Base-by-base conservation (phyloP, 257 asterid species). In the Rubia yunnanensis region DNA sequence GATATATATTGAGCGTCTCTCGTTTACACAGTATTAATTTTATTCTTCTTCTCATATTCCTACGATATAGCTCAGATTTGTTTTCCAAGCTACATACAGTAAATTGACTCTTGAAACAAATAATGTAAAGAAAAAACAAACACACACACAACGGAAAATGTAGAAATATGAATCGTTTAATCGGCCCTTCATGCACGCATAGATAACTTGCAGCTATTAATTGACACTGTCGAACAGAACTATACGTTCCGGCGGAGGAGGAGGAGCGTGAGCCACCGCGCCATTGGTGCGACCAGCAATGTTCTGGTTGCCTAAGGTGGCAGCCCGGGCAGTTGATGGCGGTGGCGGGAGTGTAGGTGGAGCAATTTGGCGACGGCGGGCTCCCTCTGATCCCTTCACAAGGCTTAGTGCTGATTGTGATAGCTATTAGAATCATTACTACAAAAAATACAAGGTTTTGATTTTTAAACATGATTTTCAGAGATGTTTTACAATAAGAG, bases 271-370 rank as follows among this genome's bases (percentile, higher is more conserved):
- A 10, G 69, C 65, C n/a, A 27, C 30, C 13, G 44, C 31, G 28
- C 2, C 39, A 34, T n/a, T n/a, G n/a, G n/a, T n/a, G n/a, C 63
- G 39, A n/a, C 82, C 81, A 0, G 79, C 85, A 61, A 76, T 82
- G 72, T 80, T 82, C 58, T 69, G 76, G 60, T 72, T 52, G 60
- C 67, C 58, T 28, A 81, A 34, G 22, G 89, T 13, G 70, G 77
- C 60, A 2, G 64, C n/a, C 36, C 22, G 59, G 8, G 36, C n/a
- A 10, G 31, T 35, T 76, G 86, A 79, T 5, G 83, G 79, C n/a
- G 64, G 82, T 82, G 1, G 74, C 70, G 0, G 72, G 69, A 28
- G 73, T 14, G 78, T 73, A 79, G 1, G 71, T 24, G 60, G 73
- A 75, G 46, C 73, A 54, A 56, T 71, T 80, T 0, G 75, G 80